A percentile compares a stretch with the other conserved stretches of the same genome.
phyloP scores from a whole-genome alignment of 371 early-diverging fungal species.

The Lichtheimia hyalospora region DNA sequence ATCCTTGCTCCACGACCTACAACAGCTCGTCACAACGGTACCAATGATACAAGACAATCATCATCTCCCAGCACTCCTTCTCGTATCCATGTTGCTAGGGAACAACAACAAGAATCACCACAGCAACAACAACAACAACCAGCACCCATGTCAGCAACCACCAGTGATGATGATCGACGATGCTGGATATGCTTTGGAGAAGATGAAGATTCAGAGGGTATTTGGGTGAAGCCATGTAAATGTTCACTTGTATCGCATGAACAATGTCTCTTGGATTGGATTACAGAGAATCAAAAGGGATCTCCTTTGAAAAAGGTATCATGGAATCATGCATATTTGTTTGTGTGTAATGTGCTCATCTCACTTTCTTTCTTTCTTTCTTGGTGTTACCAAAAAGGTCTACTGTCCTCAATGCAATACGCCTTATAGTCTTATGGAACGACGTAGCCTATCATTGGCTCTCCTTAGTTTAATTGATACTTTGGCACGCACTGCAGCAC shows the following conservation, averaged over 20 bases:
- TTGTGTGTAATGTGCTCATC: too few relatives aligned
- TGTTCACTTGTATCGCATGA: conserved; percentile 76
- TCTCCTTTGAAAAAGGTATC: conserved; percentile 57
- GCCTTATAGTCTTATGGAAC: conserved; percentile 60
- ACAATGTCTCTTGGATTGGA: conserved; percentile 75
- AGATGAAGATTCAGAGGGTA: conserved; percentile 56
- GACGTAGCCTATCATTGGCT: conserved; percentile 46
- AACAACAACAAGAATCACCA: not conserved
- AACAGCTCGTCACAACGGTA: not conserved
- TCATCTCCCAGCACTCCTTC: conserved; percentile 4
- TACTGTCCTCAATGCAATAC: conserved; percentile 75
- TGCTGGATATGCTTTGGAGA: conserved; percentile 76
- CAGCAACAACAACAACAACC: conserved; percentile 9
- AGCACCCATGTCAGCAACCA: too few relatives aligned
- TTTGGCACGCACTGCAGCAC: conserved; percentile 59
- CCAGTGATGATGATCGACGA: conserved; percentile 18
- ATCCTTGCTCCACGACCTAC: conserved; percentile 13
- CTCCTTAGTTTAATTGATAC: conserved; percentile 56
- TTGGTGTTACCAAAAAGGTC: conserved; percentile 47
- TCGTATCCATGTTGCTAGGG: conserved; percentile 6
- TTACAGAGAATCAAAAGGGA: conserved; percentile 68
- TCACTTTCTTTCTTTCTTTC: too few relatives aligned
- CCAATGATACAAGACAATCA: not conserved
- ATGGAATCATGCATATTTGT: conserved; percentile 29
- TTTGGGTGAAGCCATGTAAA: conserved; percentile 73